Conservation (phyloP, 345 rosid species). For the Cardamine resedifolia region DNA sequence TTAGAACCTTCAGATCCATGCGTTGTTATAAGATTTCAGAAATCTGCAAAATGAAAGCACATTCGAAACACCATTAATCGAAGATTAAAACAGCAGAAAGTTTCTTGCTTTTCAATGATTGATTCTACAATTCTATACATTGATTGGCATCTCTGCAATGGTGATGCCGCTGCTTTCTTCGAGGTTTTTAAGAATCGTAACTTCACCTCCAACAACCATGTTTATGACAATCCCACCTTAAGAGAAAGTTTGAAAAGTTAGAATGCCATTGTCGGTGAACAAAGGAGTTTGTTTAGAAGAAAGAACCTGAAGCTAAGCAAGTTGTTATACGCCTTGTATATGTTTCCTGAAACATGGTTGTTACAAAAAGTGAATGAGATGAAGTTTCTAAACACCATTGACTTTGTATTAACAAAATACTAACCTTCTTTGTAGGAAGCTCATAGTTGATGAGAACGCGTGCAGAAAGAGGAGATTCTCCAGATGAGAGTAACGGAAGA, state of each 20-base stretch:
- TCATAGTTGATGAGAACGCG: conserved; percentile 81
- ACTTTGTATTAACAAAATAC: not conserved
- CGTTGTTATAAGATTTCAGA: conserved; percentile 69
- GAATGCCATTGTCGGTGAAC: conserved; percentile 14
- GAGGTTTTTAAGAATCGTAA: conserved; percentile 65
- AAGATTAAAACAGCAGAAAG: conserved; percentile 1
- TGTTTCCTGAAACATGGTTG: conserved; percentile 60
- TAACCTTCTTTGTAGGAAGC: conserved; percentile 77
- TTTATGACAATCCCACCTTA: conserved; percentile 92
- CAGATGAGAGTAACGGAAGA: conserved; percentile 65
- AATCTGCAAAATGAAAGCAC: conserved; percentile 53
- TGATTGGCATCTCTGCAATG: conserved; percentile 92
- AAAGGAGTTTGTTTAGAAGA: not conserved
- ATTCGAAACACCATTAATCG: conserved; percentile 17
- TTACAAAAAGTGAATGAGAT: not conserved
- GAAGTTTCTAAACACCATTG: not conserved
- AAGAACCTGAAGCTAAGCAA: conserved; percentile 83
- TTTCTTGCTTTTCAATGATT: not conserved
- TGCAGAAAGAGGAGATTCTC: conserved; percentile 65
- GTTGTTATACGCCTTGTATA: conserved; percentile 69
- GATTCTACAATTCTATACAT: conserved; percentile 45
- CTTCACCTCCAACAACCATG: conserved; percentile 95
- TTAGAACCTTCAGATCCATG: not conserved
- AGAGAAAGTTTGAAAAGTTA: conserved; percentile 7
- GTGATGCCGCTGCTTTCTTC: conserved; percentile 70